phyloP scores from a whole-genome alignment of 495 filamentous ascomycete genomes.

The Hypoxylon fragiforme region DNA sequence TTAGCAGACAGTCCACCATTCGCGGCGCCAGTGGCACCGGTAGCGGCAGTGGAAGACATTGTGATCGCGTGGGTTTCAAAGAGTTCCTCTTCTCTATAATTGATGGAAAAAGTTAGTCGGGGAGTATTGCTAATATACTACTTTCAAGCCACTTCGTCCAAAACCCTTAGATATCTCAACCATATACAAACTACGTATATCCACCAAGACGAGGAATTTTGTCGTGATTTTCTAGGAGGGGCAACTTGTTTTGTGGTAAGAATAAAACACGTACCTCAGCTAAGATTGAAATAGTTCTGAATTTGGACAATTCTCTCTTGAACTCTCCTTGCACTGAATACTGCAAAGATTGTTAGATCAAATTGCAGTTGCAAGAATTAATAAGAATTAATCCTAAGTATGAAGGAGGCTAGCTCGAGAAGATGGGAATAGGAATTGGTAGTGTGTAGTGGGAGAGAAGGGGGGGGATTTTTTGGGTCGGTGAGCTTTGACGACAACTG shows the following conservation, averaged over 20 bases:
- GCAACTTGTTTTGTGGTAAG: too few species aligned
- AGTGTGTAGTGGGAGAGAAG: slow-evolving; percentile 10
- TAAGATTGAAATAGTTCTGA: slow-evolving; percentile 2
- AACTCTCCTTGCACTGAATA: slow-evolving; percentile 10
- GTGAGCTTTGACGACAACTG: slow-evolving; percentile 19
- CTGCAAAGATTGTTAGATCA: slow-evolving; percentile 22
- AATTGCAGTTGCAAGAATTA: slow-evolving; percentile 12
- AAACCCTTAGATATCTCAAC: too few species aligned
- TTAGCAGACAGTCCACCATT: slow-evolving; percentile 69
- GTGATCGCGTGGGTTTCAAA: slow-evolving; percentile 24
- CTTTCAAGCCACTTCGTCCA: too few species aligned
- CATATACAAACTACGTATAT: too few species aligned
- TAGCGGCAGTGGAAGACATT: slow-evolving; percentile 52
- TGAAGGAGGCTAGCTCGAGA: slow-evolving; percentile 5
- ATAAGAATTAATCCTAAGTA: too few species aligned
- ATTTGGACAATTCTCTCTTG: slow-evolving; percentile 13
- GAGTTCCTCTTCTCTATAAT: slow-evolving; percentile 13
- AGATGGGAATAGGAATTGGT: slow-evolving; percentile 5
- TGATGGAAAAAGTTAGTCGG: slow-evolving; percentile 11
- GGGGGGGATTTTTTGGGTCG: slow-evolving; percentile 6
- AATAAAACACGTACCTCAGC: slow-evolving; percentile 33
- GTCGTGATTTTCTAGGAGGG: not conserved
- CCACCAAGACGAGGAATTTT: too few species aligned
- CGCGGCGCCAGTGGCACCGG: slow-evolving; percentile 45
- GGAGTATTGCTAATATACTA: not conserved